phyloP scores from a whole-genome alignment of 1,284 basidiomycete species.

The Spongiforma sp. region DNA sequence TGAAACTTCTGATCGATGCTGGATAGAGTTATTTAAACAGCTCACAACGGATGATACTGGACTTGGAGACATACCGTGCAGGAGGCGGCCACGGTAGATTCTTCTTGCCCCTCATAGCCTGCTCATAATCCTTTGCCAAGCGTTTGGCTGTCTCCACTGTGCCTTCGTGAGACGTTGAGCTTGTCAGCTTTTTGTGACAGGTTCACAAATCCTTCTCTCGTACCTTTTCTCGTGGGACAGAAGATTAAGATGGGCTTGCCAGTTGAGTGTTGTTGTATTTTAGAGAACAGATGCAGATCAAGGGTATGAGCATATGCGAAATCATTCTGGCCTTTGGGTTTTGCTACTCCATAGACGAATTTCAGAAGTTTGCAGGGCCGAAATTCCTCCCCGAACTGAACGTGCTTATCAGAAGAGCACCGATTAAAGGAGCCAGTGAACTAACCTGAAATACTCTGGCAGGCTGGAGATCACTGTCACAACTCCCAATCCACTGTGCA shows the following conservation, averaged over 20 bases:
- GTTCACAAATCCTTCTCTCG: constrained; percentile 5
- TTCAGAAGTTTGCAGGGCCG: constrained; percentile 84
- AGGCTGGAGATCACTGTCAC: constrained; percentile 41
- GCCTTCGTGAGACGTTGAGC: constrained; percentile 39
- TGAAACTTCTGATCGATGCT: constrained; percentile 1
- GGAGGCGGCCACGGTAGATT: constrained; percentile 69
- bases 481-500: constrained; percentile 84
- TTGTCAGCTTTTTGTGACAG: neutral
- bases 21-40: constrained; percentile 14
- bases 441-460: constrained; percentile 78
- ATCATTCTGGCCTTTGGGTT: constrained; percentile 72
- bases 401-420: constrained; percentile 1
- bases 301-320: constrained; percentile 79
- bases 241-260: constrained; percentile 88
- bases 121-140: constrained; percentile 73
- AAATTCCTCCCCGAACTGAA: constrained; percentile 90
- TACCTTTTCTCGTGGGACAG: constrained; percentile 85
- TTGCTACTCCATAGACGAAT: constrained; percentile 67
- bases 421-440: neutral
- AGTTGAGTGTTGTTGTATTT: constrained; percentile 71
- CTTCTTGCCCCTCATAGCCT: constrained; percentile 53
- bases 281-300: constrained; percentile 75
- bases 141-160: constrained; percentile 76
- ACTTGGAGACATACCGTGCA: constrained; percentile 47
- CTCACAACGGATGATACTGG: neutral